Conservation (phyloP, 106 monocot genomes). For the Amphibolis antarctica region DNA sequence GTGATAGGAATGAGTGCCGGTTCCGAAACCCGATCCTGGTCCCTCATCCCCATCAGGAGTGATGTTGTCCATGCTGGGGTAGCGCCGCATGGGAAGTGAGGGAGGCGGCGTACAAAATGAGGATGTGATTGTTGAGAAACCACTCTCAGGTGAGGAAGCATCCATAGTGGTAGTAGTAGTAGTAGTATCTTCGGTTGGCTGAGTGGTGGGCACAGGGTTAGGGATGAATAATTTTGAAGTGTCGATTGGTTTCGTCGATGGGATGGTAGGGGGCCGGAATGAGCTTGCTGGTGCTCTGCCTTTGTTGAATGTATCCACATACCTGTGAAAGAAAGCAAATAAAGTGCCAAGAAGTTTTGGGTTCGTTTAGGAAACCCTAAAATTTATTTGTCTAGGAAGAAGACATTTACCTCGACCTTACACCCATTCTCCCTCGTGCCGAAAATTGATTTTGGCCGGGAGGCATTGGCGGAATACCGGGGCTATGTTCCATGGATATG, state of each 20-base stretch:
- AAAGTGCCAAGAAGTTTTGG: not conserved
- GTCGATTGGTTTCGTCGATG: conserved; percentile 45
- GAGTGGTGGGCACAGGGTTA: conserved; percentile 25
- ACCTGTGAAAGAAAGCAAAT: conserved; percentile 25
- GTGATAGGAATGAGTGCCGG: conserved; percentile 18
- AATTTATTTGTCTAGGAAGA: not conserved
- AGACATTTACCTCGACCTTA: conserved; percentile 57
- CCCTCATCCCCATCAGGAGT: conserved; percentile 13
- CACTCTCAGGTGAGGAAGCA: conserved; percentile 6
- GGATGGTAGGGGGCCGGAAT: conserved; percentile 44
- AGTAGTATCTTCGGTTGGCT: conserved; percentile 13
- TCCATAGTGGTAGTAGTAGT: conserved; percentile 16
- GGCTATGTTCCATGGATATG: conserved; percentile 19
- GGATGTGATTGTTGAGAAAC: conserved; percentile 19
- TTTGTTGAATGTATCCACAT: conserved; percentile 97
- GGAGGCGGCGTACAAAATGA: conserved; percentile 23
- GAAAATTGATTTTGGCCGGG: conserved; percentile 82
- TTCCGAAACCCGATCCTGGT: conserved; percentile 3
- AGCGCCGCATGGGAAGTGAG: conserved; percentile 38
- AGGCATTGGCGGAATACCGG: conserved; percentile 66
- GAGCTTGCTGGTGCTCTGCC: conserved; percentile 23
- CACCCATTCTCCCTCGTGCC: conserved; percentile 60
- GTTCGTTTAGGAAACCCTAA: not conserved
- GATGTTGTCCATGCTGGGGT: conserved; percentile 78
- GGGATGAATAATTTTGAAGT: conserved; percentile 72